Evolutionary conservation across 208 protist species (phyloP), one percentile per base, ranked within the genome.

Genomic region (Wallacemonas sp.): DNA sequence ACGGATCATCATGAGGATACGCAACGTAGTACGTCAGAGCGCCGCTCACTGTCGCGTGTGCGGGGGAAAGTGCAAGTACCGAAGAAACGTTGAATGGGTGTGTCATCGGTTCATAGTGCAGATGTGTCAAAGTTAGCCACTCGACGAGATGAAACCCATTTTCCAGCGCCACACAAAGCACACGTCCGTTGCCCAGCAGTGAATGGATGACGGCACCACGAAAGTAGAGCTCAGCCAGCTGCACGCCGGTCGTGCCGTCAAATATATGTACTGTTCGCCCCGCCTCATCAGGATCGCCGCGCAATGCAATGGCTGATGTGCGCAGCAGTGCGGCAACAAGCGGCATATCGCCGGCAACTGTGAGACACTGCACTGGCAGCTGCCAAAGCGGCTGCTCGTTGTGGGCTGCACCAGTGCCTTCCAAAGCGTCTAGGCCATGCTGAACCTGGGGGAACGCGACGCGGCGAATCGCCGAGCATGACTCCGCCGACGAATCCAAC

Each of bases 91-190:
- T 91, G 0, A 55, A 63, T 1, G 81, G 82, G 5, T 69, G 77
- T 21, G 55, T 72, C 42, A 72, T 87, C 47, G 69, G 72, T 56
- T 88, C 70, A 68, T 87, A 66, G 9, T 79, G 76, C 21, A 93
- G 41, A 33, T 84, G 80, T 24, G 44, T 51, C 67, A 93, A 62
- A 1, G 79, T 85, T 30, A 34, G 56, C 15, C 90, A 64, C 30
- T 90, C 84, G n/a, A 93, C 76, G 5, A 93, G 60, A 55, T 93
- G 84, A 11, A 90, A 73, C 12, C 70, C 62, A 42, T 84, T 81
- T 19, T 64, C 69, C 54, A 80, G 64, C 8, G 56, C 71, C 26
- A 87, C 84, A 6, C 74, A 53, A 4, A 93, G 70, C 0, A 80
- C 65, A 14, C 62, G 42, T 14, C 46, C 51, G 75, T 93, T 93